Evolutionary conservation across 192 early-diverging fungal genomes (phyloP), one percentile per base, ranked within the genome.

Genomic region (Backusella morwellensis): DNA sequence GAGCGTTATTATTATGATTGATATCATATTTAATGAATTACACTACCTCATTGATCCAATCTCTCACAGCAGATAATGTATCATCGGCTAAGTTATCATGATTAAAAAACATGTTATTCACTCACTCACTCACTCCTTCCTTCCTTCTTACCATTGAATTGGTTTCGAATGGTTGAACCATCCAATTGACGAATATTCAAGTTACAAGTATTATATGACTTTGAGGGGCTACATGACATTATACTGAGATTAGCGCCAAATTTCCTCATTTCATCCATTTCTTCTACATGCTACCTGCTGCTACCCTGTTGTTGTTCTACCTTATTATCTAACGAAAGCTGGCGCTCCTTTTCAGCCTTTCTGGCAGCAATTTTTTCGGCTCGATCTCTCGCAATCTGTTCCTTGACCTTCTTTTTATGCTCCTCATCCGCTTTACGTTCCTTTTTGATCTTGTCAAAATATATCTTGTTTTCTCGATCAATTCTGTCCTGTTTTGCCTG

Each of bases 161-260:
- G 44, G 5, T 77, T 47, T 11, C 74, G 67, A 32, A 82, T 35
- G 6, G 67, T 73, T 21, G 59, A 56, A 9, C 81, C 81, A 67
- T 82, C 75, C 34, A 77, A 19, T 66, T 82, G 81, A 29, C 81
- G 77, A 66, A 82, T 73, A 69, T 59, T 79, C 26, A 82, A 67
- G 35, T 79, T 68, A 47, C 75, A 42, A n/a, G 34, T 9, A 32
- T 75, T 29, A 47, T 72, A 47, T 12, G 21, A 35, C 9, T 70
- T 41, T 19, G 38, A 70, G 7, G 34, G 2, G n/a, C 35, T 38
- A 41, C 32, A 32, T 12, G 15, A 38, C 9, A 38, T 41, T 40
- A 19, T 36, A 40, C 38, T 0, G 38, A 12, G 9, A 11, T 40
- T 40, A 40, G 38, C 38, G 11, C 3, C 2, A 0, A 40, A 12